Conservation (phyloP, 768 basidiomycete species). For the Naganishia antarctica region DNA sequence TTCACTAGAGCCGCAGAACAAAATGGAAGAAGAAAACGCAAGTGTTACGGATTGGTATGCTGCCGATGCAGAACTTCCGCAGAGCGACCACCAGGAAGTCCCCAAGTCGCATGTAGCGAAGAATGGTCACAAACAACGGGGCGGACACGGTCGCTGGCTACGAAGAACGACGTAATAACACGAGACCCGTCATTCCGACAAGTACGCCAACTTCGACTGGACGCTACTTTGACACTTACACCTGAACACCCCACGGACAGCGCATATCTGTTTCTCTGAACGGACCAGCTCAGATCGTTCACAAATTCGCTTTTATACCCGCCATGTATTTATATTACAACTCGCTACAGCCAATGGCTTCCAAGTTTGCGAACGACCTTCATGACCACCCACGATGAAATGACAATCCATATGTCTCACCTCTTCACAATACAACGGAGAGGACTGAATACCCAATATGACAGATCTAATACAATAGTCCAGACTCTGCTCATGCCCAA, state of each 20-base stretch:
- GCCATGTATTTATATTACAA: too few species aligned
- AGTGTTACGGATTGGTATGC: neutral
- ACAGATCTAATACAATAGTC: neutral
- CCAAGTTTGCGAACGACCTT: too few species aligned
- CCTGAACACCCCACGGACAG: neutral
- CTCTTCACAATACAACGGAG: too few species aligned
- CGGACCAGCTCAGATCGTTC: too few species aligned
- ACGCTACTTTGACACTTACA: too few species aligned
- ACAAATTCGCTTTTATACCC: too few species aligned
- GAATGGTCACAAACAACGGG: neutral
- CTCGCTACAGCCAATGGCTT: too few species aligned
- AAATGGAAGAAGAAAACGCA: neutral
- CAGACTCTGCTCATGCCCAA: neutral
- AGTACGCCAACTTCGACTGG: too few species aligned
- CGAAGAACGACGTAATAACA: too few species aligned
- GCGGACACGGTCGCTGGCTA: slow-evolving; percentile 6
- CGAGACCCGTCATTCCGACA: too few species aligned
- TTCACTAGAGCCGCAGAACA: neutral
- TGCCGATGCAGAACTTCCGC: neutral
- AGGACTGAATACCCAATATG: too few species aligned
- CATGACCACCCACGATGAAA: neutral
- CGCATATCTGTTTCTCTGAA: neutral
- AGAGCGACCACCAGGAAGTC: neutral
- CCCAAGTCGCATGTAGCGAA: neutral
- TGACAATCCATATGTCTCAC: too few species aligned